These are phyloP conservation scores for Tephrocybe rancida DNA, from an alignment of 768 basidiomycete genomes.

Conservation along the genomic window DNA sequence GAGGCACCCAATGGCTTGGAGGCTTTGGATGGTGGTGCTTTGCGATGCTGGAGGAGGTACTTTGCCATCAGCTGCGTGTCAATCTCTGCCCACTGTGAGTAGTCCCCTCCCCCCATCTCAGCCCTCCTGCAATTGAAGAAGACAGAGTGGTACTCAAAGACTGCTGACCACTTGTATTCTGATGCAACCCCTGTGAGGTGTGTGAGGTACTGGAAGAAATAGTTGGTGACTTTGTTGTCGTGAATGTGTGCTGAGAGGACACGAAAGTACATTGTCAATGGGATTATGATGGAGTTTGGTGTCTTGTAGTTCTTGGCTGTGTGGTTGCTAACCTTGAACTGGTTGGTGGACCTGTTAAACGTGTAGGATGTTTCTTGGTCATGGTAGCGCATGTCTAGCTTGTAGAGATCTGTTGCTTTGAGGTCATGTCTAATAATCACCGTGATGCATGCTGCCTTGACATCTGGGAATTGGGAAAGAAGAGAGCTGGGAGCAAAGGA, in stretches of 20 bases:
- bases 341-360: background rate
- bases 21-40: background rate
- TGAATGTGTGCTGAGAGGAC: background rate
- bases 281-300: background rate
- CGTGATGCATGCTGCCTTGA: background rate
- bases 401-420: background rate
- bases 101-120: background rate
- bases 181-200: background rate
- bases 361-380: background rate
- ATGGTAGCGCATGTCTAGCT: background rate
- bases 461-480: background rate
- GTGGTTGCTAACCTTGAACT: background rate
- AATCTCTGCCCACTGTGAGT: background rate
- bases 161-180: conserved; percentile 2
- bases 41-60: background rate
- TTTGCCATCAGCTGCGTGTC: background rate
- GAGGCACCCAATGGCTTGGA: background rate
- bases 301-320: background rate
- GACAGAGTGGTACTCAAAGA: background rate
- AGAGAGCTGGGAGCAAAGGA: background rate
- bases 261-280: background rate
- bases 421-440: background rate
- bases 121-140: background rate
- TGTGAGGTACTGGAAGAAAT: background rate
- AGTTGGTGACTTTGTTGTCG: background rate